Evolutionary conservation across 2,329 filamentous ascomycete genomes (phyloP), one percentile per base, ranked within the genome.

Genomic region (Curvularia eragrostidis): DNA sequence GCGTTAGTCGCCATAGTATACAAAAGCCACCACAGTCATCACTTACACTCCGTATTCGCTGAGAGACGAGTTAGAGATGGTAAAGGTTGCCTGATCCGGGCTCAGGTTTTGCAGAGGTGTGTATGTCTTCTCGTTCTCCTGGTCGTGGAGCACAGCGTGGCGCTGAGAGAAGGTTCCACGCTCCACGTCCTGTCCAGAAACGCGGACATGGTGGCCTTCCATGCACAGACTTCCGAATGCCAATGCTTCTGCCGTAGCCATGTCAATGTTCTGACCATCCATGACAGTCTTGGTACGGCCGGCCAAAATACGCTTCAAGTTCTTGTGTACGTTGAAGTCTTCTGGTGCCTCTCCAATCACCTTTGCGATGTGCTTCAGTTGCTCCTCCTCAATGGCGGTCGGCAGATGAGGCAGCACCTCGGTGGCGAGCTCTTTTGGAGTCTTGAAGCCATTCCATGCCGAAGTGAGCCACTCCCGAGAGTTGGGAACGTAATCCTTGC

Each of bases 361-460:
- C 73, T 90, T 84, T 56, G 88, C 93, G 74, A 99, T 92, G 78
- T 93, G 88, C 77, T 91, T 87, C 60, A 98, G 80, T 13, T 87
- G 88, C 63, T 90, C 85, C 59, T 78, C 75, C 62, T 91, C 88
- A 43, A 98, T 89, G 48, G 88, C 91, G 38, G 95, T 99, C 24
- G 92, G 89, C 70, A 91, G 87, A 81, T 99, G 95, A 49, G 94
- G 93, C 50, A 99, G 84, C 44, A 98, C 88, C 82, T 99, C 95
- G 23, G 89, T 95, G 30, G 94, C 93, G 63, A 99, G 84, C 80
- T 99, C 95, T 84, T 97, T 98, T 72, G 95, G 95, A 30, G 93
- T 96, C 83, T 98, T 98, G 88, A 99, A 98, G 62, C 94, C 94
- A 81, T 99, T 96, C 95, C 95, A 99, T 55, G 95, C 94, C 50